phyloP scores from a whole-genome alignment of 495 filamentous ascomycete species.

The Penicillium cinerascens region DNA sequence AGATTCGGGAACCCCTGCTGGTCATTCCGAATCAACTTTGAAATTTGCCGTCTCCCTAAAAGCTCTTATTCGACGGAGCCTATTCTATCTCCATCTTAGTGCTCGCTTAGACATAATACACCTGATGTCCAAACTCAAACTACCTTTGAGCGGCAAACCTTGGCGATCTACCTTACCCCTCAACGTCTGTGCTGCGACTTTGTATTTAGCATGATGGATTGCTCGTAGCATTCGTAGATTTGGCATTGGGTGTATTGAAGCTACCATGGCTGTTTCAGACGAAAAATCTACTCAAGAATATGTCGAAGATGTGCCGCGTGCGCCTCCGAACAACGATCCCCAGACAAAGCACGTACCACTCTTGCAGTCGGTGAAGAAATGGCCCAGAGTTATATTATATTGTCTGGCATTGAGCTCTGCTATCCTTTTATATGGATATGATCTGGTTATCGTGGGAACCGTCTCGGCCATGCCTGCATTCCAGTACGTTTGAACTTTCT shows the following conservation, averaged over 20 bases:
- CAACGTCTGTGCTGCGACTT: background rate
- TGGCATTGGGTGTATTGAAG: background rate
- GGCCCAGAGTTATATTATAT: conserved; percentile 24
- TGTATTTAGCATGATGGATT: no score
- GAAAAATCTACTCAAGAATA: background rate
- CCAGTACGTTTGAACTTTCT: conserved; percentile 20
- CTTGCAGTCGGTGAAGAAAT: conserved; percentile 19
- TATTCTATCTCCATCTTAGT: background rate
- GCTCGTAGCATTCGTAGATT: no score
- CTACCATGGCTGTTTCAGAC: background rate
- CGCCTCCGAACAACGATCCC: background rate
- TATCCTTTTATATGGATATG: conserved; percentile 47
- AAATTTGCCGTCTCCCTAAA: background rate
- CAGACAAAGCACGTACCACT: conserved; percentile 8
- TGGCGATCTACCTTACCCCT: conserved; percentile 1
- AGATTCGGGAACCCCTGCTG: conserved; percentile 1
- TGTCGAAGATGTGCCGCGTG: conserved; percentile 1
- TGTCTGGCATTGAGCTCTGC: conserved; percentile 30
- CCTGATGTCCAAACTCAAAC: conserved; percentile 5
- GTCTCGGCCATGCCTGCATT: conserved; percentile 45
- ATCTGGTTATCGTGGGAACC: conserved; percentile 46
- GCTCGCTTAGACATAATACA: conserved; percentile 12
- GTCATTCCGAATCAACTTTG: background rate
- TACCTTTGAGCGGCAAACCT: conserved; percentile 3
- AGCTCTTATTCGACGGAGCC: background rate